Conservation (phyloP, 2,329 filamentous ascomycete genomes). For the Microsporum canis region DNA sequence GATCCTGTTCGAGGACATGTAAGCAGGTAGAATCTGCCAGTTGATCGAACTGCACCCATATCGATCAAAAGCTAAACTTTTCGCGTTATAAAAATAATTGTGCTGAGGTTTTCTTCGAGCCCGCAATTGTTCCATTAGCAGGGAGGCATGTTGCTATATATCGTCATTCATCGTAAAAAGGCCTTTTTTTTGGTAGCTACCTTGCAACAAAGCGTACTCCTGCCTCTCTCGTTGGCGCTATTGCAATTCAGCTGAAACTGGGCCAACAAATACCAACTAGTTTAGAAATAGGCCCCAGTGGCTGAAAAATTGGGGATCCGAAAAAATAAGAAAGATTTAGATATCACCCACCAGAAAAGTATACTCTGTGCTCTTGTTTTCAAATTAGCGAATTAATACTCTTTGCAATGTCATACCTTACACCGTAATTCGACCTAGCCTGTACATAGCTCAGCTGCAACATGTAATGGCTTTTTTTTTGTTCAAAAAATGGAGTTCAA, state of each 20-base stretch:
- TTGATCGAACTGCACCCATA: background rate
- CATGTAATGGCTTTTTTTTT: background rate
- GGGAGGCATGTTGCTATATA: background rate
- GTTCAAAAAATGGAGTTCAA: too few species aligned
- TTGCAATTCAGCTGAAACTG: too few species aligned
- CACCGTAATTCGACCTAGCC: background rate
- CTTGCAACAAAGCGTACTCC: background rate
- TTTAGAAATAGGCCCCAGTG: background rate
- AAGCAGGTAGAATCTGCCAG: slow-evolving; percentile 16
- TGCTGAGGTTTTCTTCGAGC: background rate
- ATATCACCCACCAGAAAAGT: too few species aligned
- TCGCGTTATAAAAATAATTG: background rate
- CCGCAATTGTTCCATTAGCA: background rate
- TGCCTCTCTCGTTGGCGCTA: too few species aligned
- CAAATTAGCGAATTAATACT: background rate
- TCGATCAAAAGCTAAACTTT: background rate
- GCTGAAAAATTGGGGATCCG: background rate
- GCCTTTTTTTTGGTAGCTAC: background rate
- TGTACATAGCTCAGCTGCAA: background rate
- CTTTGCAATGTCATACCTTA: background rate
- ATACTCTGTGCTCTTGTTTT: too few species aligned
- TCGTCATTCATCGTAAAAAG: background rate
- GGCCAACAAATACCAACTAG: too few species aligned
- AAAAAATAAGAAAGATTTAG: background rate
- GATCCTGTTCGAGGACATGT: slow-evolving; percentile 23